phyloP scores from a whole-genome alignment of 306 rosid species.

The Citrullus amarus region DNA sequence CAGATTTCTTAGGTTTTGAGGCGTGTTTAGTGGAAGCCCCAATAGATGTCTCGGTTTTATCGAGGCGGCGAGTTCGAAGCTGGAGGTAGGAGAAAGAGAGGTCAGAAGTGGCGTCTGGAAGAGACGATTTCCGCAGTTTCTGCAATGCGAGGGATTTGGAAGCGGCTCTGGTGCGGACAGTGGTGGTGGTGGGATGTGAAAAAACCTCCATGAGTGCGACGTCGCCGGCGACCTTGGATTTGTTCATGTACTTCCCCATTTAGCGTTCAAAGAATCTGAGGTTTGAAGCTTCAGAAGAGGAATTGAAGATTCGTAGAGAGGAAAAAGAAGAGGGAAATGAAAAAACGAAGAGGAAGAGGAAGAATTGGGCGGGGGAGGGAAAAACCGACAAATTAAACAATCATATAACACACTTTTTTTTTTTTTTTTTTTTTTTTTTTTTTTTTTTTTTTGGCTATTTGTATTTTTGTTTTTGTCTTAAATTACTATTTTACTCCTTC shows the following conservation, averaged over 20 bases:
- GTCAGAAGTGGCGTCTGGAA: slow-evolving; percentile 8
- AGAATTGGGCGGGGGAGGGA: slow-evolving; percentile 14
- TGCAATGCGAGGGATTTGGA: slow-evolving; percentile 55
- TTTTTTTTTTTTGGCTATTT: background rate
- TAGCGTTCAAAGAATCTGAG: background rate
- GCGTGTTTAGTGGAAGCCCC: slow-evolving; percentile 13
- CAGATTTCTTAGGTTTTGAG: background rate
- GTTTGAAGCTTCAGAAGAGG: background rate
- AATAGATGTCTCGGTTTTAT: background rate
- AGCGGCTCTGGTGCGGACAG: slow-evolving; percentile 57
- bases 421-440: background rate
- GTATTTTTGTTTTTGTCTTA: background rate
- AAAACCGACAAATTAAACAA: background rate
- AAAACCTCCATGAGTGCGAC: slow-evolving; percentile 49
- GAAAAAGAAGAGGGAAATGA: background rate
- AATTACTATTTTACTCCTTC: too few species aligned
- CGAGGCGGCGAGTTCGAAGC: slow-evolving; percentile 82
- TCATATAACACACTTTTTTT: background rate
- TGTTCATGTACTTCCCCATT: slow-evolving; percentile 81
- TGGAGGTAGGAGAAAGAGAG: slow-evolving; percentile 48
- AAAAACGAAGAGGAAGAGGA: slow-evolving; percentile 23
- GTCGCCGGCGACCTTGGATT: slow-evolving; percentile 44
- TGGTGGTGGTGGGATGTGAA: slow-evolving; percentile 32
- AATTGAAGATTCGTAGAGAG: background rate
- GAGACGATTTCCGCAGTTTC: slow-evolving; percentile 26